These are phyloP conservation scores for Nepenthes gracilis DNA, from an alignment of 148 eudicot genomes.

Conservation along the genomic window DNA sequence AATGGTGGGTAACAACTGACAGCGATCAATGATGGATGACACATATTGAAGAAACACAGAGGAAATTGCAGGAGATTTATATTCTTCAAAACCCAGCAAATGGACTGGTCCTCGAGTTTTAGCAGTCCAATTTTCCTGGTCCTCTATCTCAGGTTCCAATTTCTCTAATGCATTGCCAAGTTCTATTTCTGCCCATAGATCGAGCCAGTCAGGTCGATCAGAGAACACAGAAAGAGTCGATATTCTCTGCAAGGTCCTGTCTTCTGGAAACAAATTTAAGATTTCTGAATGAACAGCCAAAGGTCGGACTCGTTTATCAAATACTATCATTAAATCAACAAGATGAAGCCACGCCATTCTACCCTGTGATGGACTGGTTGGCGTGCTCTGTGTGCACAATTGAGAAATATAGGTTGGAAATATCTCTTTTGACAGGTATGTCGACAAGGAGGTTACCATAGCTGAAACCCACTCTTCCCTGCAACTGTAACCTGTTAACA, in stretches of 20 bases:
- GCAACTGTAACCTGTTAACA: conserved; percentile 85
- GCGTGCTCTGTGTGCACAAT: conserved; percentile 42
- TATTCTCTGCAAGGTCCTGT: conserved; percentile 45
- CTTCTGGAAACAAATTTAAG: conserved; percentile 42
- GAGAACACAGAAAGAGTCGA: conserved; percentile 70
- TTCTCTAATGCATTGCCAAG: conserved; percentile 39
- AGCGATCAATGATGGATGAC: conserved; percentile 69
- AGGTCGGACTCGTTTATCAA: conserved; percentile 66
- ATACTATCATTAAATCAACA: conserved; percentile 77
- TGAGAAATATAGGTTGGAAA: conserved; percentile 53
- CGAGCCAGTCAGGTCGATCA: conserved; percentile 97
- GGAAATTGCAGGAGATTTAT: conserved; percentile 59
- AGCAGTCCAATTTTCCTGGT: conserved; percentile 61
- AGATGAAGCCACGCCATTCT: conserved; percentile 71
- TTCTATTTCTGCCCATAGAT: conserved; percentile 85
- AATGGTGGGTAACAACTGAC: conserved; percentile 59
- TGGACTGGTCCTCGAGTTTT: conserved; percentile 27
- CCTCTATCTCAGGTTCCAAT: conserved; percentile 51
- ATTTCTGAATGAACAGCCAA: conserved; percentile 57
- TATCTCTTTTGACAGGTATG: conserved; percentile 80
- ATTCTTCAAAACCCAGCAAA: conserved; percentile 53
- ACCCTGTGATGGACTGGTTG: conserved; percentile 36
- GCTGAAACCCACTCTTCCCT: conserved; percentile 97
- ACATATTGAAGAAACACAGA: conserved; percentile 37
- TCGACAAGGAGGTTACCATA: conserved; percentile 67